A percentile compares a stretch with the other conserved stretches of the same genome.
Conservation (phyloP, 208 protist species). For the Trypanosoma caninum region DNA sequence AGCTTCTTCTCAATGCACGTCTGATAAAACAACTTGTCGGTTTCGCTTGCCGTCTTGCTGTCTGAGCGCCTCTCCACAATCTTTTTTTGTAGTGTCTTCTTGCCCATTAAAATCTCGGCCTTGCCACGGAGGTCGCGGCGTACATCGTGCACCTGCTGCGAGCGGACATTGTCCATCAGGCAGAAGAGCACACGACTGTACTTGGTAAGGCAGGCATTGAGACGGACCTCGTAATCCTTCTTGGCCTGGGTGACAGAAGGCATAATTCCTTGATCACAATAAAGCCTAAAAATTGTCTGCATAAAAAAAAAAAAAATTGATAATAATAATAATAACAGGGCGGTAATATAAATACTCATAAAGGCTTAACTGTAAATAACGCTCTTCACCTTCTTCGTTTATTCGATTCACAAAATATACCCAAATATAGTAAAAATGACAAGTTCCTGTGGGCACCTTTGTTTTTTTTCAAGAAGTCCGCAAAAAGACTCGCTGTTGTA, state of each 20-base stretch:
- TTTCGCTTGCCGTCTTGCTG: slow-evolving; percentile 35
- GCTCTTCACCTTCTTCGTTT: too few relatives aligned
- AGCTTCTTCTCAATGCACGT: slow-evolving; percentile 52
- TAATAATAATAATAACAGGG: slow-evolving; percentile 11
- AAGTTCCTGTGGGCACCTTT: too few relatives aligned
- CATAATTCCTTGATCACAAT: slow-evolving; percentile 24
- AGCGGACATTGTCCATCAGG: slow-evolving; percentile 97
- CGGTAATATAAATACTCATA: neutral
- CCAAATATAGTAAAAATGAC: too few relatives aligned
- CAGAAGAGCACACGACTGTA: slow-evolving; percentile 97
- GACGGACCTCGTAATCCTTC: slow-evolving; percentile 89
- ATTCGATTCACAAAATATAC: too few relatives aligned
- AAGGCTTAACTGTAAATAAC: neutral
- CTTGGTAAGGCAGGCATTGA: slow-evolving; percentile 89
- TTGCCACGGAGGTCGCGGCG: slow-evolving; percentile 93
- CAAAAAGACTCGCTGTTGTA: too few relatives aligned
- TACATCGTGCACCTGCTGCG: slow-evolving; percentile 96
- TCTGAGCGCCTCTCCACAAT: slow-evolving; percentile 83
- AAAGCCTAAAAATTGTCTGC: slow-evolving; percentile 4
- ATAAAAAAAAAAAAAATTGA: slow-evolving; percentile 1
- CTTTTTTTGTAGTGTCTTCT: slow-evolving; percentile 98
- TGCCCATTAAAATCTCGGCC: slow-evolving; percentile 97
- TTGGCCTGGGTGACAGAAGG: slow-evolving; percentile 70
- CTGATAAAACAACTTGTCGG: slow-evolving; percentile 60
- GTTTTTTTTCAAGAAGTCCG: too few relatives aligned